Evolutionary conservation across 2,329 filamentous ascomycete species (phyloP), one percentile per base, ranked within the genome.

Genomic region (Talaromyces pinophilus): DNA sequence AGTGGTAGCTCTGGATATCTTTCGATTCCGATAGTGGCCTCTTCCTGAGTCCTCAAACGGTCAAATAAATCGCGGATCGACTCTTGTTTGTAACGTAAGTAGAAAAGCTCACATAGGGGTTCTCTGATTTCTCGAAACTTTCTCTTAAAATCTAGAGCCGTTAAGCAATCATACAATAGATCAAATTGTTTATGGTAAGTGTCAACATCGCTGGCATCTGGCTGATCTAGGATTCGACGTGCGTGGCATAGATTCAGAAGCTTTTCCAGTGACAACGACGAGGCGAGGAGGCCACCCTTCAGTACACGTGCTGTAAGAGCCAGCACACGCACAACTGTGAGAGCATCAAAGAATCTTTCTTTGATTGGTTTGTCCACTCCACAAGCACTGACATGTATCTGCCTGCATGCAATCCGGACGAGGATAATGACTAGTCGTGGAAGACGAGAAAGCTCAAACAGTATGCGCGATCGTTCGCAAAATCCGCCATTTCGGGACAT

Each of bases 121-220:
- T 55, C 50, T 48, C 59, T 62, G 50, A 62, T 48, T 66, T 66
- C 64, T 30, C 19, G 15, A 15, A 62, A 66, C 17, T 59, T 66
- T 1, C 40, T 62, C 15, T 38, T 62, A 40, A 66, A 62, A 57
- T 62, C 59, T 25, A 66, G 59, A 57, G 64, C 64, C 30, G 64
- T 62, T 38, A 62, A 2, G 7, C 59, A 66, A 40, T 66, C 64
- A 13, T 66, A 66, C 3, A 66, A 3, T 5, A 66, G 8, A 0
- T 66, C 38, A 40, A 66, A 66, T 3, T 66, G 64, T 48, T 55
- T 55, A 3, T 17, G 0, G 5, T 13, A 48, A 62, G 50, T 57
- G 48, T 62, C 40, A 1, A 62, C 40, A 33, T 66, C 48, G 4
- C 6, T 62, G 28, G 38, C 64, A 25, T 1, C 7, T 42, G 57